Evolutionary conservation across 1,284 basidiomycete genomes (phyloP).

Genomic region (Trichosporon faecale): DNA sequence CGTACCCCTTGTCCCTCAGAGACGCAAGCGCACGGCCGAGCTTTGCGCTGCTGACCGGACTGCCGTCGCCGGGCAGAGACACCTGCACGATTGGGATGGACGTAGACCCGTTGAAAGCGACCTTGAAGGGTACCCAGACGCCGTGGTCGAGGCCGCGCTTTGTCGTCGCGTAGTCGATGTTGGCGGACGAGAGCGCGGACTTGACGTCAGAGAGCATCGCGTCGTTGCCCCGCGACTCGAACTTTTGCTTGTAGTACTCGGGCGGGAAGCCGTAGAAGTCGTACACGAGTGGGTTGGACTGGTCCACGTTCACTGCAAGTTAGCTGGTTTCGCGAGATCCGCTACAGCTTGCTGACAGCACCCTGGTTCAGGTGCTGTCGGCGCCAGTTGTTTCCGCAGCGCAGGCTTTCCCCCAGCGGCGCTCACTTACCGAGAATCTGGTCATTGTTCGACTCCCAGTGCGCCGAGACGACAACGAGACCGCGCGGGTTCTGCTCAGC

Average conservation of each 20-base stretch:
- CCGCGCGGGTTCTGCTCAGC: constrained; percentile 41
- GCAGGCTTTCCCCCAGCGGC: no score
- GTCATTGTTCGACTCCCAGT: constrained; percentile 51
- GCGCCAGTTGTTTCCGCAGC: no score
- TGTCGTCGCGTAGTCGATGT: constrained; percentile 31
- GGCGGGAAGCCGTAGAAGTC: constrained; percentile 55
- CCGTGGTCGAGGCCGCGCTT: constrained; percentile 55
- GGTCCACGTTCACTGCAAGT: constrained; percentile 45
- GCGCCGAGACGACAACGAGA: constrained; percentile 53
- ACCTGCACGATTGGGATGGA: constrained; percentile 52
- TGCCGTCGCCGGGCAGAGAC: constrained; percentile 49
- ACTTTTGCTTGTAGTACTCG: constrained; percentile 51
- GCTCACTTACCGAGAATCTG: constrained; percentile 33
- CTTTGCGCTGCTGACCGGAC: constrained; percentile 42
- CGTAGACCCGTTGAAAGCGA: constrained; percentile 46
- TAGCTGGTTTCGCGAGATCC: not conserved
- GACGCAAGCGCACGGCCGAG: constrained; percentile 50
- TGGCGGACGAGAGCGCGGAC: constrained; percentile 32
- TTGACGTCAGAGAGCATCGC: constrained; percentile 36
- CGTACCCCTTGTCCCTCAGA: constrained; percentile 46
- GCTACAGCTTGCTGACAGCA: constrained; percentile 15
- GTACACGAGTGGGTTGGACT: constrained; percentile 51
- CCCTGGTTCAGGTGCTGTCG: no score
- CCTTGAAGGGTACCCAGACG: constrained; percentile 54
- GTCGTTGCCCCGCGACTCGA: constrained; percentile 36